Percentiles rank a stretch among this genome's conserved stretches.
phyloP scores from a whole-genome alignment of 345 rosid genomes.

The Linum usitatissimum region DNA sequence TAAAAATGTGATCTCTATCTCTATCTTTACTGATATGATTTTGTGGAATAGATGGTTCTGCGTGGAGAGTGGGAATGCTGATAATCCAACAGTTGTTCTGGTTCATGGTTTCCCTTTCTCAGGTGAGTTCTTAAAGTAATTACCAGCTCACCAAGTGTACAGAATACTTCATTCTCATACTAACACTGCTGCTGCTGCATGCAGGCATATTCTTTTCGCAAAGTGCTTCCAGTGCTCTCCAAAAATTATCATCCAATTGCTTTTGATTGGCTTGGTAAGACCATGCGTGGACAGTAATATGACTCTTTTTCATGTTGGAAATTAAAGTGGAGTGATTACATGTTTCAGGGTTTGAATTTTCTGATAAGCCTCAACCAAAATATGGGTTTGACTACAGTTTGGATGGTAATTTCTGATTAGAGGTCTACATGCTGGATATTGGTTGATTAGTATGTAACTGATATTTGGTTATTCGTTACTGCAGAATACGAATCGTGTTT shows the following conservation, averaged over 20 bases:
- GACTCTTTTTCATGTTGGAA: neutral
- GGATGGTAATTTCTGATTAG: conserved; percentile 37
- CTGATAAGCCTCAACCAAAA: conserved; percentile 94
- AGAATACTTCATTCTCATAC: no score
- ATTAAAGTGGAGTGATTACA: neutral
- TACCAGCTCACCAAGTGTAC: neutral
- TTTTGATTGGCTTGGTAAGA: conserved; percentile 80
- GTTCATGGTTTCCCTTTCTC: conserved; percentile 90
- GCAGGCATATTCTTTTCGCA: conserved; percentile 87
- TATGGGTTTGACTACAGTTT: conserved; percentile 84
- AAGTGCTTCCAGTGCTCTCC: conserved; percentile 58
- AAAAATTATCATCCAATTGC: conserved; percentile 70
- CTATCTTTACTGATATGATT: conserved; percentile 30
- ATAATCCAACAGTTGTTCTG: conserved; percentile 52
- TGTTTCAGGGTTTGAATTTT: conserved; percentile 77
- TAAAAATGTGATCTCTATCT: conserved; percentile 34
- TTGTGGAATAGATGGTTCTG: conserved; percentile 89
- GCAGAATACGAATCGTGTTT: conserved; percentile 74
- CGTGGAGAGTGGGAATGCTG: conserved; percentile 58
- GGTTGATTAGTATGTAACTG: no score
- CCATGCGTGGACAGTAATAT: neutral
- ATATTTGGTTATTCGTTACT: neutral
- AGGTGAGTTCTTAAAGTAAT: conserved; percentile 31
- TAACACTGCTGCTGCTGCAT: neutral
- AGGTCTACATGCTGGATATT: no score